phyloP scores from a whole-genome alignment of 2,329 filamentous ascomycete genomes.

The Alternaria tenuissima region DNA sequence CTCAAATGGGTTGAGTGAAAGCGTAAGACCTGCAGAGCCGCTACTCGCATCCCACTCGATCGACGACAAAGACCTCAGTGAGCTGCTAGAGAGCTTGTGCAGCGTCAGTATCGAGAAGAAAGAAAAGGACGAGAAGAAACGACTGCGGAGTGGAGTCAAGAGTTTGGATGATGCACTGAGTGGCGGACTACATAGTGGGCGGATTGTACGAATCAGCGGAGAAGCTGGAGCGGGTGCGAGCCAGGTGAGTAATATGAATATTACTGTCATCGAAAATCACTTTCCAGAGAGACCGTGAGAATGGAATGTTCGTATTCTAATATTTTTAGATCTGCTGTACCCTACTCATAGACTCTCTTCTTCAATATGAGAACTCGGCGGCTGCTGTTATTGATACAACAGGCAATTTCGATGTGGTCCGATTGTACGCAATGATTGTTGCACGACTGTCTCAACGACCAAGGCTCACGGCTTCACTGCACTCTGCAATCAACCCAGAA shows the following conservation, averaged over 20 bases:
- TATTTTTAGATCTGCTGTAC: conserved; percentile 30
- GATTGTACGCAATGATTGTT: conserved; percentile 47
- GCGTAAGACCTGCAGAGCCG: conserved; percentile 18
- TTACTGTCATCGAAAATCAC: not conserved
- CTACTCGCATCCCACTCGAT: conserved; percentile 29
- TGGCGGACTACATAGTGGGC: conserved; percentile 50
- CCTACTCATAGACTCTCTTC: conserved; percentile 52
- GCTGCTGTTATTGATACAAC: conserved; percentile 58
- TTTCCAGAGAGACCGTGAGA: not conserved
- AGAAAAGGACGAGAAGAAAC: not conserved
- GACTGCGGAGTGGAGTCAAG: conserved; percentile 34
- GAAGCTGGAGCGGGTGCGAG: conserved; percentile 32
- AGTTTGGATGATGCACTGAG: conserved; percentile 49
- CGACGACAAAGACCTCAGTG: conserved; percentile 28
- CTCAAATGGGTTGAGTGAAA: not conserved
- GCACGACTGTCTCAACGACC: conserved; percentile 25
- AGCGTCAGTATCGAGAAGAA: not conserved
- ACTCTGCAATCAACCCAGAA: not conserved
- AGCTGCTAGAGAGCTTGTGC: conserved; percentile 15
- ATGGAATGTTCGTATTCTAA: not conserved
- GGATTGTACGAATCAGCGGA: conserved; percentile 48
- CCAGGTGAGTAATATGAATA: conserved; percentile 28
- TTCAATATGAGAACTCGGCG: conserved; percentile 31
- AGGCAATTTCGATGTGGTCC: conserved; percentile 56
- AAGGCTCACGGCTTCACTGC: not conserved